These are phyloP conservation scores for Solanum clarkiae DNA, from an alignment of 257 asterid species.

Conservation along the genomic window DNA sequence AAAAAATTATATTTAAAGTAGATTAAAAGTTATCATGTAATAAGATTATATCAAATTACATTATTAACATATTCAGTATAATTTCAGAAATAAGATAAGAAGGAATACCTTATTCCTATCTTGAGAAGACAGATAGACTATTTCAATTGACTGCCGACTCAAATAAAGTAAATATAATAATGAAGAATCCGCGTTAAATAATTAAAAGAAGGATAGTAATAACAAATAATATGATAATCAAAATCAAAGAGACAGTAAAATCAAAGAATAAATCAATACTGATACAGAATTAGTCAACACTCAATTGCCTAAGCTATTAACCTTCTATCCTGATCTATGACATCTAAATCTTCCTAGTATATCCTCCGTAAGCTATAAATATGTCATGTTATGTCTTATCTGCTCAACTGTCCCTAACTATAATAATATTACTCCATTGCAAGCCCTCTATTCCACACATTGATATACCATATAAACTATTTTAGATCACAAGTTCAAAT, in stretches of 20 bases:
- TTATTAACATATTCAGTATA: neutral
- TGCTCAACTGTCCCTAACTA: neutral
- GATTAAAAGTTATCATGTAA: neutral
- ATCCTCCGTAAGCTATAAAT: neutral
- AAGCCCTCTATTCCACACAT: neutral
- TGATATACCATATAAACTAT: neutral
- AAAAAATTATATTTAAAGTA: neutral
- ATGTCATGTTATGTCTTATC: neutral
- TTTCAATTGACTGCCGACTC: accelerated
- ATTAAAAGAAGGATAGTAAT: neutral
- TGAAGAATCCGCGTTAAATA: neutral
- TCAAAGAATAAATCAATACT: neutral
- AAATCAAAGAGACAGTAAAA: neutral
- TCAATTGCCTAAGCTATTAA: neutral
- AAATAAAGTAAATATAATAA: neutral
- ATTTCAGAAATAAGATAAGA: neutral
- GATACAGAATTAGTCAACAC: neutral
- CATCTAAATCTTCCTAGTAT: neutral
- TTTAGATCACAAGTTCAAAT: neutral
- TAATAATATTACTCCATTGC: neutral
- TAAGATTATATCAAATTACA: neutral
- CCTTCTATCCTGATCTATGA: neutral
- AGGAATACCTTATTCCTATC: neutral
- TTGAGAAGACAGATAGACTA: neutral
- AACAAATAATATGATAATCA: neutral